Conservation (phyloP, 495 filamentous ascomycete species). For the Neurospora sp. region DNA sequence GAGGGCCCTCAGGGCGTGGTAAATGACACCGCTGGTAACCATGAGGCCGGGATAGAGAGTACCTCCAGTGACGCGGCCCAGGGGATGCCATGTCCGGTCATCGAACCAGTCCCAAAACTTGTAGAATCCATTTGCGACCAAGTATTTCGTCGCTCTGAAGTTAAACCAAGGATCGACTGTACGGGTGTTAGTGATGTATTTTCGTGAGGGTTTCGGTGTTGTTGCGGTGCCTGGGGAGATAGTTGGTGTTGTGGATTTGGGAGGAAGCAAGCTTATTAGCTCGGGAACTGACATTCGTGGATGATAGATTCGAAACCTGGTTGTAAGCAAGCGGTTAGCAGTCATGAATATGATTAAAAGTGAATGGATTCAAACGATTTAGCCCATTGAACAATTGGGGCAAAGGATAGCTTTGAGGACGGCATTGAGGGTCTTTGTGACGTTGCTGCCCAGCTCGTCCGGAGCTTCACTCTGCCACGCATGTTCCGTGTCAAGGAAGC, state of each 20-base stretch:
- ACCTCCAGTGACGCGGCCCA: constrained; percentile 96
- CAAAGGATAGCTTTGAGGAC: neutral
- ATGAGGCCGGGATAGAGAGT: constrained; percentile 98
- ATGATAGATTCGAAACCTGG: constrained; percentile 98
- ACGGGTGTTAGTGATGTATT: constrained; percentile 17
- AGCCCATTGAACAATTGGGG: neutral
- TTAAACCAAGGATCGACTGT: constrained; percentile 99
- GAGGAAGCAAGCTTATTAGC: neutral
- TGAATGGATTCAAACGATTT: neutral
- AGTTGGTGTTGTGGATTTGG: neutral
- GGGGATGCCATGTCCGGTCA: constrained; percentile 99
- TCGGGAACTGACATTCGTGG: constrained; percentile 77
- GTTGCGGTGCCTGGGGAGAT: neutral
- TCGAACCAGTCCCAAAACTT: constrained; percentile 99
- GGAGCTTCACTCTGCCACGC: constrained; percentile 1
- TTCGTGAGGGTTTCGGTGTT: neutral
- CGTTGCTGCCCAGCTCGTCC: neutral
- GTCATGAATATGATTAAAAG: neutral
- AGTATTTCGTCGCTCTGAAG: constrained; percentile 95
- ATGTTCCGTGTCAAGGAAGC: constrained; percentile 1
- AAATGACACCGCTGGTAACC: constrained; percentile 97
- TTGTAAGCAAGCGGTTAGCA: constrained; percentile 25
- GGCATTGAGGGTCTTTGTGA: neutral
- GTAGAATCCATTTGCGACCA: constrained; percentile 94
- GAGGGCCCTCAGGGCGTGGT: constrained; percentile 84